phyloP scores from a whole-genome alignment of 176 grass and related monocot genomes.

The Avena atlantica region DNA sequence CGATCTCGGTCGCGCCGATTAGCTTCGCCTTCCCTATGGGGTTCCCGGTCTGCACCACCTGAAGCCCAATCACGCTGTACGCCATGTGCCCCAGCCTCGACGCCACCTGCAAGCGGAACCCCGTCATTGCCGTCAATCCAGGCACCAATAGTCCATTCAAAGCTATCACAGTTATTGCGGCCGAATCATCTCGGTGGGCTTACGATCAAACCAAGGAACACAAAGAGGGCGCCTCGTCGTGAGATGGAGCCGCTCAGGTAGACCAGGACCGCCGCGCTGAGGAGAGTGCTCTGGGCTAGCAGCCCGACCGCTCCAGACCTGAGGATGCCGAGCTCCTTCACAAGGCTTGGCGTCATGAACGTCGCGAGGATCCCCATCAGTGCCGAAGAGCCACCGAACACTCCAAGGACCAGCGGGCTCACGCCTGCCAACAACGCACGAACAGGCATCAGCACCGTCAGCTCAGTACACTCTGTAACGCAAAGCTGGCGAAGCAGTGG shows the following conservation, averaged over 20 bases:
- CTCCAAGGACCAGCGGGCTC: constrained; percentile 46
- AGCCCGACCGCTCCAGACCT: constrained; percentile 64
- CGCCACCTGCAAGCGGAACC: constrained; percentile 39
- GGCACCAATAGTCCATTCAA: not conserved
- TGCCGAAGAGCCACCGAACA: constrained; percentile 57
- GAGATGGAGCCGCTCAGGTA: constrained; percentile 43
- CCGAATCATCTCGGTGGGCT: not conserved
- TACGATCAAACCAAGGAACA: constrained; percentile 61
- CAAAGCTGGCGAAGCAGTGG: not conserved
- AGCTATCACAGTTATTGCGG: too few relatives aligned
- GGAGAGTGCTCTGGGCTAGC: constrained; percentile 53
- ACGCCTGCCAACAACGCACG: constrained; percentile 30
- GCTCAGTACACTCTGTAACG: not conserved
- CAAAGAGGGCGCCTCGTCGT: constrained; percentile 28
- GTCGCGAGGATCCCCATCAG: constrained; percentile 57
- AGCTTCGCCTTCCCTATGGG: constrained; percentile 61
- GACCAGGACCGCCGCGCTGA: constrained; percentile 42
- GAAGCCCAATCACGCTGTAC: constrained; percentile 61
- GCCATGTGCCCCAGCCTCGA: constrained; percentile 72
- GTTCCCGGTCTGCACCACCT: constrained; percentile 65
- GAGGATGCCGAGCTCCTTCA: constrained; percentile 61
- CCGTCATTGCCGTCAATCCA: not conserved
- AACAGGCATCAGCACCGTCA: not conserved
- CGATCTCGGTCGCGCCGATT: constrained; percentile 60
- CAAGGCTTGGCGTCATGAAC: constrained; percentile 47